A percentile compares a stretch with the other conserved stretches of the same genome.
Evolutionary conservation across 2,329 filamentous ascomycete genomes (phyloP).

Genomic region (Xylaria sp.): DNA sequence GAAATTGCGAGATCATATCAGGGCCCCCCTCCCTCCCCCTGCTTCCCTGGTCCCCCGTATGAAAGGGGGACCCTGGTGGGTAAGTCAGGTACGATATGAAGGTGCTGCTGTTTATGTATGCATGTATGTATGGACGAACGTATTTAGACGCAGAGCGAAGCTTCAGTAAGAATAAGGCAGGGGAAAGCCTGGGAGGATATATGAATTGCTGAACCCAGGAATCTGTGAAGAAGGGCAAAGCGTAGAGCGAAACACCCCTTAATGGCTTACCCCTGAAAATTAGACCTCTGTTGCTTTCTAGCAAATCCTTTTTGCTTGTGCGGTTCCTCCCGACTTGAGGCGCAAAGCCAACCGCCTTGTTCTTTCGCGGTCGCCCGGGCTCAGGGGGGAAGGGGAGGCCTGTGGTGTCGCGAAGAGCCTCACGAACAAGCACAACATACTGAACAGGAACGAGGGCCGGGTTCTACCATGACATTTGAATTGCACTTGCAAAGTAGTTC

Average conservation of each 20-base stretch:
- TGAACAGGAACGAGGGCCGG: not conserved
- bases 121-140: too few relatives aligned
- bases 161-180: too few relatives aligned
- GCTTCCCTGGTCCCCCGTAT: not conserved
- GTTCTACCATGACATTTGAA: not conserved
- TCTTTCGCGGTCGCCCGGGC: not conserved
- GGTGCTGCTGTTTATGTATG: too few relatives aligned
- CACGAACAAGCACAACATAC: not conserved
- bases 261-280: too few relatives aligned
- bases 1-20: slow-evolving; percentile 8
- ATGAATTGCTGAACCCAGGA: not conserved
- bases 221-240: not conserved
- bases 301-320: not conserved
- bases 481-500: not conserved
- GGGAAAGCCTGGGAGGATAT: not conserved
- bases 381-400: not conserved
- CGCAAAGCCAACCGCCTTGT: not conserved
- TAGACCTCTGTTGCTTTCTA: not conserved
- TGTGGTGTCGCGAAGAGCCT: not conserved
- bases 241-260: too few relatives aligned
- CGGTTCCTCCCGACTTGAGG: not conserved
- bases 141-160: not conserved
- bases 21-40: too few relatives aligned
- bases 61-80: not conserved
- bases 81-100: not conserved